Base-by-base conservation (phyloP, 176 grass and related monocot genomes). In the Elymus sibiricus region DNA sequence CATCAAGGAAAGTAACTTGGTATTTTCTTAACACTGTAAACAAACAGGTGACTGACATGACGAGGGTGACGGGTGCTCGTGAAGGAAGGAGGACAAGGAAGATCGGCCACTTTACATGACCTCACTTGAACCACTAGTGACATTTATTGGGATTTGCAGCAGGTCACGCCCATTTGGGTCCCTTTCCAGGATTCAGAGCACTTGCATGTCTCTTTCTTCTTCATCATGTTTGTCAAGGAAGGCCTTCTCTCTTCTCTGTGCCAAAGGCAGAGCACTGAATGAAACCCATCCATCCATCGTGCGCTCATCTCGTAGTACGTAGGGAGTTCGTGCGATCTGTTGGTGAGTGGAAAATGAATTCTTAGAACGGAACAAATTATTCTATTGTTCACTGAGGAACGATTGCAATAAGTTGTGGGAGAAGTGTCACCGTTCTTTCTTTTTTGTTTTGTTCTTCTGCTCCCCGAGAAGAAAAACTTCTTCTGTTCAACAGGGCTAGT, bases 121-220 rank as follows among this genome's bases (percentile, higher is more conserved):
- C 78, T 86, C 89, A 87, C 85, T 69, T 55, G 59, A 91, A 87
- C 89, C 9, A 82, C 79, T 83, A 51, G 83, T 66, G 63, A 51
- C 87, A 88, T 89, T 88, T 91, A 91, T 88, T 77, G 89, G 70
- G 89, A 87, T 87, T 88, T 84, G 85, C 80, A 53, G 53, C 53
- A 39, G 82, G 80, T 85, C 86, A 85, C 63, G 77, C 82, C 47
- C 76, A 38, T 26, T 19, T 68, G 63, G 68, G 13, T 1, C 9
- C 60, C 68, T 90, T 84, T 80, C 60, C 76, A 67, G 55, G 60
- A 84, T 87, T 79, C 81, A 91, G 76, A 84, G 89, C 56, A 80
- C 67, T 84, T 83, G 60, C 76, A 81, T 73, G 64, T 49, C 74
- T 65, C 64, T 79, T 47, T 47, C 56, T 74, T 84, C 78, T 68